Evolutionary conservation across 805 yeast genomes (phyloP).

Genomic region (Maudiozyma bulderi): DNA sequence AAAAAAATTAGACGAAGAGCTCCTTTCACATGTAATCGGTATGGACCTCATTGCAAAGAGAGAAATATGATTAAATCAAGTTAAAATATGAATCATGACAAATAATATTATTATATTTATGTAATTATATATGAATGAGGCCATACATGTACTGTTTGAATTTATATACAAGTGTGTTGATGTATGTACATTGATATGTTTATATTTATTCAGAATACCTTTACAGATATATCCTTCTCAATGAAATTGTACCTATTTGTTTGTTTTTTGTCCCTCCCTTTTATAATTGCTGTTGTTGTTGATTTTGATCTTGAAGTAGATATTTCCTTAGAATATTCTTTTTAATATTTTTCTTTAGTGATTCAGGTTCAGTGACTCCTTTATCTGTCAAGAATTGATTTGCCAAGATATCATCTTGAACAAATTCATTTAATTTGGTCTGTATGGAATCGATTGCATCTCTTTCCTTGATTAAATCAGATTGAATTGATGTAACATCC

Average conservation of each 20-base stretch:
- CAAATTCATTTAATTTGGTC: conserved; percentile 29
- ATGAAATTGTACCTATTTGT: neutral
- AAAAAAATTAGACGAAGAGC: too few relatives aligned
- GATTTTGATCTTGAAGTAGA: conserved; percentile 21
- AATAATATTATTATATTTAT: too few relatives aligned
- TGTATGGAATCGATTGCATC: conserved; percentile 31
- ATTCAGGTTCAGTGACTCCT: conserved; percentile 30
- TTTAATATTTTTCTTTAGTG: conserved; percentile 42
- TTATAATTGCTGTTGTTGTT: neutral
- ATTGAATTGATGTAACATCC: conserved; percentile 28
- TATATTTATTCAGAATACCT: too few relatives aligned
- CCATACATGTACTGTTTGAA: too few relatives aligned
- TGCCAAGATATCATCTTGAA: conserved; percentile 31
- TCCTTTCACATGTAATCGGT: too few relatives aligned
- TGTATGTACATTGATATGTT: too few relatives aligned
- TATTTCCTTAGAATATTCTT: conserved; percentile 69
- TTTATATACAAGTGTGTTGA: neutral
- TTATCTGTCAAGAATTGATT: conserved; percentile 28
- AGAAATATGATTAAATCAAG: too few relatives aligned
- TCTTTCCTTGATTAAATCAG: conserved; percentile 19
- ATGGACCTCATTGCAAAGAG: too few relatives aligned
- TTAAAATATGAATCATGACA: too few relatives aligned
- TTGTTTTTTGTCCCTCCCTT: neutral
- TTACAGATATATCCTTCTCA: too few relatives aligned
- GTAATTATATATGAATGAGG: neutral